Conservation (phyloP, 2,329 filamentous ascomycete species). For the Sporothrix phasma region DNA sequence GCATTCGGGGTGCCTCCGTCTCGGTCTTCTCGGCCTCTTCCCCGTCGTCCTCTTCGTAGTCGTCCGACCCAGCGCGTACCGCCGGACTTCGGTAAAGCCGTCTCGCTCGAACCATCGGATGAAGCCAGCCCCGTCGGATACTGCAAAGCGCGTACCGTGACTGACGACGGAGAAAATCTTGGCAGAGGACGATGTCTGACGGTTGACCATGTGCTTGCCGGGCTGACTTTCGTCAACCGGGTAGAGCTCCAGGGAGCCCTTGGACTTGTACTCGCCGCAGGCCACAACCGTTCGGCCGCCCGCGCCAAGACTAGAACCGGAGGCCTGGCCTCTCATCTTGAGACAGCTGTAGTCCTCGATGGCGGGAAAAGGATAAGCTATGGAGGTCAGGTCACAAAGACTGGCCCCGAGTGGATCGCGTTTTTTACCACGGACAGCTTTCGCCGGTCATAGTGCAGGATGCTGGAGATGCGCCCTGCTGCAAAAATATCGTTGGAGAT, state of each 20-base stretch:
- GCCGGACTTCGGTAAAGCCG: slow-evolving; percentile 52
- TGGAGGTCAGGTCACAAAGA: slow-evolving; percentile 60
- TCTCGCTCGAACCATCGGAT: slow-evolving; percentile 90
- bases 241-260: slow-evolving; percentile 85
- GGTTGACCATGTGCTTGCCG: slow-evolving; percentile 54
- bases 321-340: neutral
- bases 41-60: slow-evolving; percentile 34
- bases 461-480: slow-evolving; percentile 77
- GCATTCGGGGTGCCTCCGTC: neutral
- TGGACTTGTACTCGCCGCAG: slow-evolving; percentile 83
- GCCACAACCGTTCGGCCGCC: slow-evolving; percentile 61
- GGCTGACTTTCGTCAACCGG: slow-evolving; percentile 34
- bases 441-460: slow-evolving; percentile 80
- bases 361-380: slow-evolving; percentile 58
- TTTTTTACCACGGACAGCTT: slow-evolving; percentile 69
- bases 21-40: slow-evolving; percentile 16
- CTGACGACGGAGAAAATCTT: slow-evolving; percentile 73
- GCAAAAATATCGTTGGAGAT: slow-evolving; percentile 76
- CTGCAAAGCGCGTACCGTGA: slow-evolving; percentile 73
- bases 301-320: neutral
- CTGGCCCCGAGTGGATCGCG: slow-evolving; percentile 78
- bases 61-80: slow-evolving; percentile 38
- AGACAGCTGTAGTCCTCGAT: slow-evolving; percentile 40
- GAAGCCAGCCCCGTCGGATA: slow-evolving; percentile 73
- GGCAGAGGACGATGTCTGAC: slow-evolving; percentile 69